Conservation (phyloP, 208 protist species). For the Leishmania major region DNA sequence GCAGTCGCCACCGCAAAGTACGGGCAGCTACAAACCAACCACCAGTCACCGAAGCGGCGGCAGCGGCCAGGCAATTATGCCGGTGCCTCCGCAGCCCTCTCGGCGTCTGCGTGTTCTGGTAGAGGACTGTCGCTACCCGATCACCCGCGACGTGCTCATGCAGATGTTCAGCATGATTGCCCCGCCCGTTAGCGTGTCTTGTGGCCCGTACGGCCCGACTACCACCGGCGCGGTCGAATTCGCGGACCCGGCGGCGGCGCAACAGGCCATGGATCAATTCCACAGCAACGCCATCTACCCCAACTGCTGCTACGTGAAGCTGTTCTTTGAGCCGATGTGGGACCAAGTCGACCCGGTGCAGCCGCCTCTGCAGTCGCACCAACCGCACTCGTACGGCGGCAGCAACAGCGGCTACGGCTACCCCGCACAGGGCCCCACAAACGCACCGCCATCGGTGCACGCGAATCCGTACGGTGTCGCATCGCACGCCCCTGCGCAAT, state of each 20-base stretch:
- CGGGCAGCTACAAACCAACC: background rate
- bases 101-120: conserved; percentile 71
- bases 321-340: conserved; percentile 49
- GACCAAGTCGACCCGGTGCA: conserved; percentile 11
- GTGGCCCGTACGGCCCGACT: conserved; percentile 62
- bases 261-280: conserved; percentile 62
- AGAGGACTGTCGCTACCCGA: conserved; percentile 84
- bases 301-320: conserved; percentile 79
- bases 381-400: background rate
- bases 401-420: conserved; percentile 16
- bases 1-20: conserved; percentile 7
- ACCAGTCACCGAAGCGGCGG: conserved; percentile 1
- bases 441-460: background rate
- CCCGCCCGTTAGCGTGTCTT: conserved; percentile 57
- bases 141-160: conserved; percentile 74
- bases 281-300: conserved; percentile 87
- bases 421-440: background rate
- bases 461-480: background rate
- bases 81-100: conserved; percentile 13
- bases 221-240: conserved; percentile 81
- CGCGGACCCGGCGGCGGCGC: conserved; percentile 51
- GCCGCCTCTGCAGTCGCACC: background rate
- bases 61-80: conserved; percentile 26
- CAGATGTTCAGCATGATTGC: conserved; percentile 85
- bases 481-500: background rate